A percentile compares a stretch with the other conserved stretches of the same genome.
Evolutionary conservation across 495 filamentous ascomycete genomes (phyloP).

Genomic region (Hypoxylon lienhwacheense): DNA sequence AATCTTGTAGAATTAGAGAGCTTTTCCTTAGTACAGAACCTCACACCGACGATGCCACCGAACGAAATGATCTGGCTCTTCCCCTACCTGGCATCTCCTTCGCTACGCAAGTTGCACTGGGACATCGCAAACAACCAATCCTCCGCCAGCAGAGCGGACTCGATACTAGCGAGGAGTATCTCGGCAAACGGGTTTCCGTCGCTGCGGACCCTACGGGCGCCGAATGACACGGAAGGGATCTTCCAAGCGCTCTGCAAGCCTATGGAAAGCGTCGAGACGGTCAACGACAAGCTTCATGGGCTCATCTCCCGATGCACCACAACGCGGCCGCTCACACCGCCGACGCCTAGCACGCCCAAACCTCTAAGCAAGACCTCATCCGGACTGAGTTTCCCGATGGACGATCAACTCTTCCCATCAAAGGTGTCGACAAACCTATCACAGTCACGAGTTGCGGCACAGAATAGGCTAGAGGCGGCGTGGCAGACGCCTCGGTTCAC

Average conservation of each 20-base stretch:
- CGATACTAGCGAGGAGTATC: slow-evolving; percentile 73
- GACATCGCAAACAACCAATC: slow-evolving; percentile 62
- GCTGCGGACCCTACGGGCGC: slow-evolving; percentile 67
- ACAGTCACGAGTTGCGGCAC: slow-evolving; percentile 57
- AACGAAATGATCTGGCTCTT: slow-evolving; percentile 64
- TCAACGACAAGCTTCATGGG: slow-evolving; percentile 43
- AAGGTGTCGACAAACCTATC: slow-evolving; percentile 51
- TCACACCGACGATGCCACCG: slow-evolving; percentile 59
- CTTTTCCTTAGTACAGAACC: slow-evolving; percentile 72
- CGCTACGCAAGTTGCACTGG: slow-evolving; percentile 76
- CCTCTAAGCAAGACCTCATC: slow-evolving; percentile 33
- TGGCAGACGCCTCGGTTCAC: slow-evolving; percentile 53
- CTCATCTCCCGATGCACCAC: slow-evolving; percentile 37
- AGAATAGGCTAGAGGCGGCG: slow-evolving; percentile 60
- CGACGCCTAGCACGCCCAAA: slow-evolving; percentile 33
- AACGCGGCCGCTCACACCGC: slow-evolving; percentile 33
- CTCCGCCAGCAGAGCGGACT: slow-evolving; percentile 58
- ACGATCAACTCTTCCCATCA: slow-evolving; percentile 35
- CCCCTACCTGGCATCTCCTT: slow-evolving; percentile 69
- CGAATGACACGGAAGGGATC: slow-evolving; percentile 71
- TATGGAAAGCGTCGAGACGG: slow-evolving; percentile 39
- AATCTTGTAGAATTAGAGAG: slow-evolving; percentile 62
- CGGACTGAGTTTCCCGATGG: slow-evolving; percentile 35
- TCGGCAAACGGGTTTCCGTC: slow-evolving; percentile 68
- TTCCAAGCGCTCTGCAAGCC: slow-evolving; percentile 73